Evolutionary conservation across 2,329 filamentous ascomycete species (phyloP), one percentile per base, ranked within the genome.

Genomic region (Dactylellina cionopaga): DNA sequence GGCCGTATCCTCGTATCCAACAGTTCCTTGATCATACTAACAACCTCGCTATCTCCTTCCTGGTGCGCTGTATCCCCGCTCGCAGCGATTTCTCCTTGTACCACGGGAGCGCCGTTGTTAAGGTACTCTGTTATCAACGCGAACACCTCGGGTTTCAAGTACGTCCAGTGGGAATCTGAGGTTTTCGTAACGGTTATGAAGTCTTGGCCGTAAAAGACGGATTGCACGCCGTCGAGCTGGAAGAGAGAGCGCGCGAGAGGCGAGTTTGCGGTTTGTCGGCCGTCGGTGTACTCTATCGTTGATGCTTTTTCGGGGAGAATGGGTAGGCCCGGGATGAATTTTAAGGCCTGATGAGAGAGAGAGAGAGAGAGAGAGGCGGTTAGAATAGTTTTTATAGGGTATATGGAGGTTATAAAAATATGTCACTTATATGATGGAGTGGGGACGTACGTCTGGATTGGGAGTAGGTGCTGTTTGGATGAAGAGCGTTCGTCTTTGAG

Each of bases 11-110:
- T 86, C 24, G 95, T 99, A 81, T 99, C 95, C 33, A 99, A 84
- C 29, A 99, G 83, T 82, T 99, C 95, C 83, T 98, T 96, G 82
- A 99, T 98, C 95, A 98, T 98, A 69, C 92, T 90, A 6, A 99
- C 90, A 9, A 97, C 92, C 81, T 99, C 95, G 76, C 89, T 90
- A 80, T 99, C 95, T 73, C 87, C 86, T 74, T 83, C 83, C 11
- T 83, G 81, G 11, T 52, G 81, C 81, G 66, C 82, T 81, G 77
- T 86, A 82, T 25, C 83, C 81, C 69, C 77, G 72, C 6, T 71
- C 74, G 35, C 55, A 73, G 24, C 70, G 86, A 81, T 51, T 83
- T 81, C 49, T 75, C 86, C 79, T 69, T 87, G 87, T 1, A 98
- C 93, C 58, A 98, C 88, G 22, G 86, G 84, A 81, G 94, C 89